These are phyloP conservation scores for Litsea cubeba DNA, from an alignment of 164 flowering plant genomes.

Conservation along the genomic window DNA sequence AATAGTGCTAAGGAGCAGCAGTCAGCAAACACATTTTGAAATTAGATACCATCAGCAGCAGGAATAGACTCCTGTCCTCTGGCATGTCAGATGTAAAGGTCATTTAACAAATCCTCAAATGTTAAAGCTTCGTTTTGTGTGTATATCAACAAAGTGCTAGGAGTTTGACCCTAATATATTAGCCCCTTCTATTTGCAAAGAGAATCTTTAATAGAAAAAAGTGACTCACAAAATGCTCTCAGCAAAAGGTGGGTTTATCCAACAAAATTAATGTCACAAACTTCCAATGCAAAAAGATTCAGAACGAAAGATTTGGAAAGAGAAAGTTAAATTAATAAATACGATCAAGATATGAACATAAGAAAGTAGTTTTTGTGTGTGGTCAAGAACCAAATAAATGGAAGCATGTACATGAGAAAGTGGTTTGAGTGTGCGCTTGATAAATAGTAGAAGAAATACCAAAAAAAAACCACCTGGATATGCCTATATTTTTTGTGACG, in stretches of 20 bases:
- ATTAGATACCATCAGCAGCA: neutral
- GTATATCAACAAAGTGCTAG: too few relatives aligned
- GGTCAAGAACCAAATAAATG: neutral
- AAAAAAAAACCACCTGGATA: constrained; percentile 47
- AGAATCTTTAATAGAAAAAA: too few relatives aligned
- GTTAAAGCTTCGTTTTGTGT: neutral
- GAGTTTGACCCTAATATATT: too few relatives aligned
- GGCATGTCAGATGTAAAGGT: neutral
- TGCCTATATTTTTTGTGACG: constrained; percentile 69
- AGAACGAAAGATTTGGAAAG: too few relatives aligned
- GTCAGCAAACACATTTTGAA: neutral
- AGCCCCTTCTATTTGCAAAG: too few relatives aligned
- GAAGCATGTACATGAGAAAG: neutral
- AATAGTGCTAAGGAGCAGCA: neutral
- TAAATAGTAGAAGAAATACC: neutral
- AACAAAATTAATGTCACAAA: too few relatives aligned
- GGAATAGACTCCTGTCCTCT: neutral
- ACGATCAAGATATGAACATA: neutral
- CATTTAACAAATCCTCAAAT: neutral
- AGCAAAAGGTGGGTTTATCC: too few relatives aligned
- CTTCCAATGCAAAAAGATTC: too few relatives aligned
- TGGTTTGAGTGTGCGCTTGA: too few relatives aligned
- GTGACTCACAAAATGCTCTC: too few relatives aligned
- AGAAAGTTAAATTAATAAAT: neutral
- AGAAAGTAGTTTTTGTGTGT: neutral